Conservation (phyloP, 176 grass and related monocot genomes). For the Musa itinerans region DNA sequence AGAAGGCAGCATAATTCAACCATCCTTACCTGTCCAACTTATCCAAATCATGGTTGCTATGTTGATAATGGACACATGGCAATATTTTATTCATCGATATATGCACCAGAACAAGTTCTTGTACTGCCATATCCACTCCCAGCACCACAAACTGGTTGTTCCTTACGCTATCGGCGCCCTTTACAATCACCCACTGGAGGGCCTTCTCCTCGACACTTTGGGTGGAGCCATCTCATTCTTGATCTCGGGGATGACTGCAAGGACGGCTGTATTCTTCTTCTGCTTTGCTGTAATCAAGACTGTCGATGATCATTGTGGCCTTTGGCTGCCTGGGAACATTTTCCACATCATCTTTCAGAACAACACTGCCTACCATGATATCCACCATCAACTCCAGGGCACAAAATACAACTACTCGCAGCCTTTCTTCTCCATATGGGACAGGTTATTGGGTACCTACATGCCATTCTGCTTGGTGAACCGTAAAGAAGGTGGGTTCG, state of each 20-base stretch:
- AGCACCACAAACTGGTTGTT: not conserved
- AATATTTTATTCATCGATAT: conserved; percentile 9
- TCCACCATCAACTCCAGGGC: conserved; percentile 5
- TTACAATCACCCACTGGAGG: not conserved
- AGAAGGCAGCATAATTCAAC: not conserved
- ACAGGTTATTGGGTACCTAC: conserved; percentile 1
- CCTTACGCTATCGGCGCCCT: not conserved
- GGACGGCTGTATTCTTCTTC: not conserved
- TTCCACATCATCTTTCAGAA: conserved; percentile 10
- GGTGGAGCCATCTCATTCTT: conserved; percentile 2
- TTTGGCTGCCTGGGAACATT: conserved; percentile 6
- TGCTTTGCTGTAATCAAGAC: conserved; percentile 3
- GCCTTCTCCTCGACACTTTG: conserved; percentile 4
- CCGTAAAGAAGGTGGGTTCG: not conserved
- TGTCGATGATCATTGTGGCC: conserved; percentile 1
- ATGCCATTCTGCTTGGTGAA: not conserved
- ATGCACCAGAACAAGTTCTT: conserved; percentile 13
- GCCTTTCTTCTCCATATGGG: conserved; percentile 9
- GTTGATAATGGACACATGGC: conserved; percentile 12
- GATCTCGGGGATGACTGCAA: conserved; percentile 5
- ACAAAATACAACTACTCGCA: conserved; percentile 8
- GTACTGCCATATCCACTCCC: conserved; percentile 3
- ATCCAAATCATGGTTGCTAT: conserved; percentile 1
- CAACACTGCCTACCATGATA: conserved; percentile 9
- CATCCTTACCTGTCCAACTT: not conserved